Evolutionary conservation across 441 rosid species (phyloP).

Genomic region (Croton laevigatus): DNA sequence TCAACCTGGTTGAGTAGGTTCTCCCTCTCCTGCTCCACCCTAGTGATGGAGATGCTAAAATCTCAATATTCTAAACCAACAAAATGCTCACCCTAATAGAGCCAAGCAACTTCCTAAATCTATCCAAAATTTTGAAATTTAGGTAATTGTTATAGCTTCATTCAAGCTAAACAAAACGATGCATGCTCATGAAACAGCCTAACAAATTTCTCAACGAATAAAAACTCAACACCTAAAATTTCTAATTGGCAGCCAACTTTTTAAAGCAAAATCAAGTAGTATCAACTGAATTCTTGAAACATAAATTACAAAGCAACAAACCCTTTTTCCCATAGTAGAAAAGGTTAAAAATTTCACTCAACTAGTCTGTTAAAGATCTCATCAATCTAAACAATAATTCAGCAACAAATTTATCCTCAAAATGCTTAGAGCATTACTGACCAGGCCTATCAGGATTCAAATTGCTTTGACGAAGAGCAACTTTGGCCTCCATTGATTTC

Average conservation of each 20-base stretch:
- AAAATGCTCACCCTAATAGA: no score
- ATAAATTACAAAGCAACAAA: conserved; percentile 1
- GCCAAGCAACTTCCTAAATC: background rate
- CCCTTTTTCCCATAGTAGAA: background rate
- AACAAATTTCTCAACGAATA: background rate
- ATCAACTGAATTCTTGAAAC: background rate
- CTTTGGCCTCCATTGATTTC: conserved; percentile 69
- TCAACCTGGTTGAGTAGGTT: background rate
- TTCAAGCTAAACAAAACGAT: background rate
- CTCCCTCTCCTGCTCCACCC: background rate
- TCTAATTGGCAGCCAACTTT: background rate
- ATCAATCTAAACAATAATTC: conserved; percentile 15
- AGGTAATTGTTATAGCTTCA: background rate
- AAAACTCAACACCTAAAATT: background rate
- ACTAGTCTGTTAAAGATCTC: background rate
- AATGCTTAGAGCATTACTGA: conserved; percentile 34
- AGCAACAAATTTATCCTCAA: background rate
- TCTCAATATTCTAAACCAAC: background rate
- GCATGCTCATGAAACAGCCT: no score
- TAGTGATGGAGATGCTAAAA: background rate
- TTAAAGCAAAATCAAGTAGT: background rate
- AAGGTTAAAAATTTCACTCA: conserved; percentile 4
- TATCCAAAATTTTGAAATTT: background rate
- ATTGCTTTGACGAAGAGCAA: conserved; percentile 88
- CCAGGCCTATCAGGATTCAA: conserved; percentile 97